Evolutionary conservation across 2,329 filamentous ascomycete genomes (phyloP).

Genomic region (Aspergillus fischeri): DNA sequence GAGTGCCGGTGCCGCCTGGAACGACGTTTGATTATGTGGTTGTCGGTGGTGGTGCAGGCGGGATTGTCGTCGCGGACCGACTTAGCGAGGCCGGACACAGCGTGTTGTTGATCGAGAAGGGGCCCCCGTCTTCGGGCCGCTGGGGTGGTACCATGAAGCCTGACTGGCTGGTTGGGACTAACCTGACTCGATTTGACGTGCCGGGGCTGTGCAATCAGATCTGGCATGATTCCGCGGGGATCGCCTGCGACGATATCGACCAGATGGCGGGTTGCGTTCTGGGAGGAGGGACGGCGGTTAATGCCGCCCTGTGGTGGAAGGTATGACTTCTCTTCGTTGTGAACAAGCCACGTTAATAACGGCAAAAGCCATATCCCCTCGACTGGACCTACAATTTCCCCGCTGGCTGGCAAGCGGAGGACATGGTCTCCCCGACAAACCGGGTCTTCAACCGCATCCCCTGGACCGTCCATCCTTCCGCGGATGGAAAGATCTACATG

Average conservation of each 20-base stretch:
- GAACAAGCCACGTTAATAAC: neutral
- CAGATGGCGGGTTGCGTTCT: constrained; percentile 70
- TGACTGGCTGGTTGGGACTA: constrained; percentile 54
- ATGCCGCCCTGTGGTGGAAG: constrained; percentile 7
- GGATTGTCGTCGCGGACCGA: constrained; percentile 55
- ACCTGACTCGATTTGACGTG: constrained; percentile 67
- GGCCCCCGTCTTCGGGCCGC: constrained; percentile 59
- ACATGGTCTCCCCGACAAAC: constrained; percentile 4
- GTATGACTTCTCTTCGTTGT: neutral
- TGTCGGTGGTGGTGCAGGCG: constrained; percentile 45
- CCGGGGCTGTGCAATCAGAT: constrained; percentile 69
- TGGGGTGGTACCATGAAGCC: constrained; percentile 60
- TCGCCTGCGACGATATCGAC: constrained; percentile 60
- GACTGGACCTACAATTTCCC: constrained; percentile 9
- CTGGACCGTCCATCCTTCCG: constrained; percentile 2
- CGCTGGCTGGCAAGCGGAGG: constrained; percentile 2
- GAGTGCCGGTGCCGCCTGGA: constrained; percentile 9
- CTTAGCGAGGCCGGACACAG: constrained; percentile 62
- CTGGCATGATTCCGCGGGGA: constrained; percentile 55
- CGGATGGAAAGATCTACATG: constrained; percentile 2
- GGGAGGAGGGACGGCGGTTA: constrained; percentile 46
- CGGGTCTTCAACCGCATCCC: constrained; percentile 7
- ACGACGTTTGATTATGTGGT: constrained; percentile 41
- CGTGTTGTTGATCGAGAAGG: constrained; percentile 61
- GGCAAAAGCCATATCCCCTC: neutral